A percentile compares a stretch with the other conserved stretches of the same genome.
These are phyloP conservation scores for Linnemannia exigua DNA, from an alignment of 192 early-diverging fungal genomes.

Conservation along the genomic window DNA sequence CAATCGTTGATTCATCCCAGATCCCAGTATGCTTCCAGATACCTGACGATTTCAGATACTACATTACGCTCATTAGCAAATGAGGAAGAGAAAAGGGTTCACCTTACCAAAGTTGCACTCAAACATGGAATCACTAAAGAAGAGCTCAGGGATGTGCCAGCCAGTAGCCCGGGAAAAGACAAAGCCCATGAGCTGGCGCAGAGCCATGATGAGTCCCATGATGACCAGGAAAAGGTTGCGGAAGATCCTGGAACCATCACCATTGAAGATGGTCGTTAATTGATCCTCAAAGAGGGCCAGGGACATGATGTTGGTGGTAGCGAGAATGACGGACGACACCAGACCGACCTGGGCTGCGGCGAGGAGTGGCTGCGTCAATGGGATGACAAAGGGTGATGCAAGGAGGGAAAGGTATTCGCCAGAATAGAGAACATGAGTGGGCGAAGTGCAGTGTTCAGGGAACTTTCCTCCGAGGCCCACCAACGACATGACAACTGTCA, in stretches of 20 bases:
- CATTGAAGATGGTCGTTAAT: conserved; percentile 59
- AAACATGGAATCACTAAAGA: conserved; percentile 67
- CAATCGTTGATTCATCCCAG: conserved; percentile 3
- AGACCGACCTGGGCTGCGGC: conserved; percentile 13
- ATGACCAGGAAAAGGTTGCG: conserved; percentile 57
- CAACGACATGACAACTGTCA: conserved; percentile 38
- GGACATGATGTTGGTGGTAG: conserved; percentile 63
- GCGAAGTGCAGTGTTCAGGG: conserved; percentile 43
- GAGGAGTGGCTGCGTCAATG: conserved; percentile 42
- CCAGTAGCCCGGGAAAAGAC: conserved; percentile 67
- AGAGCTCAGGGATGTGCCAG: conserved; percentile 62
- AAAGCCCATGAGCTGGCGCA: conserved; percentile 60
- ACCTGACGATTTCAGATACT: background rate
- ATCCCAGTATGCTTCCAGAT: conserved; percentile 10
- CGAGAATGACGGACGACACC: conserved; percentile 39
- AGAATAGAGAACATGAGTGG: conserved; percentile 26
- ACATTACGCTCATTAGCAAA: background rate
- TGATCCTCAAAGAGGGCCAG: conserved; percentile 68
- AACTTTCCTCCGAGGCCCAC: conserved; percentile 44
- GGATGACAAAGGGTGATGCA: conserved; percentile 45
- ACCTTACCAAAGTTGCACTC: conserved; percentile 71
- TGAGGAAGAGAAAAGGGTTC: conserved; percentile 9
- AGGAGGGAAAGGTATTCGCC: conserved; percentile 32
- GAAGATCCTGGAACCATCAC: conserved; percentile 48
- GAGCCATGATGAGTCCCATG: conserved; percentile 27